Conservation (phyloP, 2,329 filamentous ascomycete genomes). For the Fonsecaea multimorphosa region DNA sequence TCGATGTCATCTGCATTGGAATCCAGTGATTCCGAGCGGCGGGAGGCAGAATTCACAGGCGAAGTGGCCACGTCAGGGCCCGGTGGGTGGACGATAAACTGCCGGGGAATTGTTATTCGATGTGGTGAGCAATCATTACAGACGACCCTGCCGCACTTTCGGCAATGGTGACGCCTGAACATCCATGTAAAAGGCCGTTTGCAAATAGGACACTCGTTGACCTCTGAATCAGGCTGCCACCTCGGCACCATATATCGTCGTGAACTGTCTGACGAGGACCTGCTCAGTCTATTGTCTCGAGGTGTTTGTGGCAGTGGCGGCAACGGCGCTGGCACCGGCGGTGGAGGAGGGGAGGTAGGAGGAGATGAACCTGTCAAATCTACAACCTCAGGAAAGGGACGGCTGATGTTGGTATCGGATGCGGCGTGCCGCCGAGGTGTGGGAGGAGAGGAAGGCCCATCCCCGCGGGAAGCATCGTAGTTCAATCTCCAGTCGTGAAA, state of each 20-base stretch:
- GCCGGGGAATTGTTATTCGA: constrained; percentile 89
- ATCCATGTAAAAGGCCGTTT: constrained; percentile 79
- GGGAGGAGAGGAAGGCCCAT: constrained; percentile 43
- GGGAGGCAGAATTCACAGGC: constrained; percentile 39
- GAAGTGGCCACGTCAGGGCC: constrained; percentile 50
- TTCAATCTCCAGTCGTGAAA: constrained; percentile 31
- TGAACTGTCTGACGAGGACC: constrained; percentile 36
- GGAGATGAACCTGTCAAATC: constrained; percentile 41
- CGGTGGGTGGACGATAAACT: constrained; percentile 86
- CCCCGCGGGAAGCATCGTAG: constrained; percentile 27
- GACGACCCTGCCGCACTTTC: constrained; percentile 94
- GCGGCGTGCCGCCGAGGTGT: constrained; percentile 36
- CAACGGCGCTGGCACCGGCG: constrained; percentile 33
- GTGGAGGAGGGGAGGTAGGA: constrained; percentile 40
- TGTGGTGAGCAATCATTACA: constrained; percentile 91
- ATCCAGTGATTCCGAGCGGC: constrained; percentile 56
- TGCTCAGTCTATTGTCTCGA: constrained; percentile 30
- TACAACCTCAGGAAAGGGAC: constrained; percentile 34
- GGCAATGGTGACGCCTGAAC: constrained; percentile 90
- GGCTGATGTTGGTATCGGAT: constrained; percentile 11
- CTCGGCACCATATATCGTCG: constrained; percentile 67
- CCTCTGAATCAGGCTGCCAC: constrained; percentile 90
- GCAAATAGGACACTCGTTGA: constrained; percentile 84
- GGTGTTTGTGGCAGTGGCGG: constrained; percentile 37
- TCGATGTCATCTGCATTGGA: constrained; percentile 51